Conservation (phyloP, 352 stramenopile species). For the Lagenidium giganteum region DNA sequence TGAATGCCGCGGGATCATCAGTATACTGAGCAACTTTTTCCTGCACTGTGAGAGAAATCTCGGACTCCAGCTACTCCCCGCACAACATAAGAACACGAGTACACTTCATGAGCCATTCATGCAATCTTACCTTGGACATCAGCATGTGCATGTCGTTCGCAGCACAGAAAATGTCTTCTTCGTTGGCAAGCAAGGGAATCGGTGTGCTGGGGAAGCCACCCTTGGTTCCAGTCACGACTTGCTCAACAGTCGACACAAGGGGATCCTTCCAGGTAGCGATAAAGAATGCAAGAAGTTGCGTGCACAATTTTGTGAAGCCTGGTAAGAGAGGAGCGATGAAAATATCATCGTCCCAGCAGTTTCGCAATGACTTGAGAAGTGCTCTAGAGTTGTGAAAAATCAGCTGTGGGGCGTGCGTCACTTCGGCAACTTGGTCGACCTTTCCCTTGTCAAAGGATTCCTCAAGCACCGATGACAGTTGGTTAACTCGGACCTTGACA, state of each 20-base stretch:
- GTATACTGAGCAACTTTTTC: too few relatives aligned
- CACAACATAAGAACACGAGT: too few relatives aligned
- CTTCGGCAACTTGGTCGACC: slow-evolving; percentile 2
- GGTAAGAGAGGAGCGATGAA: slow-evolving; percentile 53
- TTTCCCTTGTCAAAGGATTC: slow-evolving; percentile 38
- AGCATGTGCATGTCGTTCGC: slow-evolving; percentile 75
- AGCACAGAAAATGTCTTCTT: slow-evolving; percentile 67
- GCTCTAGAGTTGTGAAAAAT: slow-evolving; percentile 46
- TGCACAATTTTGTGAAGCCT: slow-evolving; percentile 63
- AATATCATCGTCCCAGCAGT: slow-evolving; percentile 56
- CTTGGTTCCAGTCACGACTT: slow-evolving; percentile 41
- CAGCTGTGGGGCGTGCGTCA: slow-evolving; percentile 13
- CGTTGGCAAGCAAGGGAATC: slow-evolving; percentile 35
- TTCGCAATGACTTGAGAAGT: slow-evolving; percentile 39
- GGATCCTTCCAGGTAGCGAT: slow-evolving; percentile 47
- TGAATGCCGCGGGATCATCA: too few relatives aligned
- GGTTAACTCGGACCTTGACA: slow-evolving; percentile 51
- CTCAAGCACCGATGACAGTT: slow-evolving; percentile 47
- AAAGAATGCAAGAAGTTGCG: slow-evolving; percentile 66
- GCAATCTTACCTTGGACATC: slow-evolving; percentile 31
- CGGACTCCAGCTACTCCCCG: too few relatives aligned
- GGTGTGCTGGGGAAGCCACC: slow-evolving; percentile 33
- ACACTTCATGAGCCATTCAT: background rate
- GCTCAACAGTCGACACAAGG: slow-evolving; percentile 31
- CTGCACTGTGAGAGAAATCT: too few relatives aligned